Percentiles rank a stretch among this genome's conserved stretches.
phyloP scores from a whole-genome alignment of 495 filamentous ascomycete genomes.

The Xylaria flabelliformis region DNA sequence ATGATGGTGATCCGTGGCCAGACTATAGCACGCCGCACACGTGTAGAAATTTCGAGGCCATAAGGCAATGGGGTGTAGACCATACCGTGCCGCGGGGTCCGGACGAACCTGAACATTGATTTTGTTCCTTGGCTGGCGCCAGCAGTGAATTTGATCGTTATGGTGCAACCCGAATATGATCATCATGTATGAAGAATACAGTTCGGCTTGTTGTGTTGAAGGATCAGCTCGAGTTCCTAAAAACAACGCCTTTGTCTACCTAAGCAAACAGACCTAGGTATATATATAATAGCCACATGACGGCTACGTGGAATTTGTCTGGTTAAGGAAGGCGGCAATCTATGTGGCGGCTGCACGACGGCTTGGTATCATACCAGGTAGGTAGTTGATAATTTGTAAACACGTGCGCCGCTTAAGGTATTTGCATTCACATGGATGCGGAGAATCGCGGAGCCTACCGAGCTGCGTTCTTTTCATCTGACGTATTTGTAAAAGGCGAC shows the following conservation, averaged over 20 bases:
- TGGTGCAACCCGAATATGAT: background rate
- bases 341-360: background rate
- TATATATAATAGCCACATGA: background rate
- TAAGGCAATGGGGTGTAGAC: conserved; percentile 57
- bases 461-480: background rate
- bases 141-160: background rate
- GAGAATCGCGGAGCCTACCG: background rate
- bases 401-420: background rate
- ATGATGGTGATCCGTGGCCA: conserved; percentile 53
- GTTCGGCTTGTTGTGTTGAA: background rate
- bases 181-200: background rate
- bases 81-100: conserved; percentile 52
- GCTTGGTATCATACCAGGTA: background rate
- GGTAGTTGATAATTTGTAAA: background rate
- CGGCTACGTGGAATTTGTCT: background rate
- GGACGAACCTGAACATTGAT: conserved; percentile 38
- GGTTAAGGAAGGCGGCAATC: background rate
- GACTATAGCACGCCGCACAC: conserved; percentile 56
- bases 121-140: background rate
- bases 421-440: background rate
- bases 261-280: background rate
- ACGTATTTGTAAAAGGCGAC: background rate
- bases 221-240: background rate
- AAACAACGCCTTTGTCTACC: background rate
- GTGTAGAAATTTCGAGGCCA: conserved; percentile 57